Conservation (phyloP, 2,329 filamentous ascomycete genomes). For the Domatiomyces catenatus region DNA sequence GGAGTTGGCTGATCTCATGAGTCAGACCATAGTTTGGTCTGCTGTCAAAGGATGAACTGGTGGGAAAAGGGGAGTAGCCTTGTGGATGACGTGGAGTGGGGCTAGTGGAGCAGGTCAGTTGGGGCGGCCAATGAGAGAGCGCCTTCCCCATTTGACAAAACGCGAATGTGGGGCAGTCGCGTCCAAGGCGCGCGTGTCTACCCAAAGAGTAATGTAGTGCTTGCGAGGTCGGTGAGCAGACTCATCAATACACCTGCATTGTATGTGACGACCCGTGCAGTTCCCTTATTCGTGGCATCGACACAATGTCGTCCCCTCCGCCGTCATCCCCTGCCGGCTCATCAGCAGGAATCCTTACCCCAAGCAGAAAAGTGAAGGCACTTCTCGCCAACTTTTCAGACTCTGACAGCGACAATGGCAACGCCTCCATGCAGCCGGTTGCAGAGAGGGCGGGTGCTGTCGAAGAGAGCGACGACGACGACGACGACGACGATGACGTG, state of each 20-base stretch:
- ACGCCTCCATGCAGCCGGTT: background rate
- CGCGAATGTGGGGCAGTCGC: background rate
- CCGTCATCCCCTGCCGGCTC: slow-evolving; percentile 1
- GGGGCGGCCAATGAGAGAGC: background rate
- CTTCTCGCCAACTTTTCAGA: slow-evolving; percentile 36
- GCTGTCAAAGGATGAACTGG: no score
- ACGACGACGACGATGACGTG: slow-evolving; percentile 28
- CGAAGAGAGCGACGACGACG: slow-evolving; percentile 28
- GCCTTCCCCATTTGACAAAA: background rate
- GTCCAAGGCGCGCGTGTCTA: background rate
- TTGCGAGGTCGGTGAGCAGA: background rate
- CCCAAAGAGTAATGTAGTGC: background rate
- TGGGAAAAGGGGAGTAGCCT: background rate
- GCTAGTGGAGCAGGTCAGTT: background rate
- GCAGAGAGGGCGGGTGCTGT: slow-evolving; percentile 10
- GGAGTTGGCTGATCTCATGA: background rate
- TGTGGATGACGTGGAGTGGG: background rate
- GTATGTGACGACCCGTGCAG: background rate
- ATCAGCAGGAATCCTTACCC: slow-evolving; percentile 7
- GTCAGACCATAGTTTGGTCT: no score
- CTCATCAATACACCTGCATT: slow-evolving; percentile 6
- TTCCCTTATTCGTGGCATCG: background rate
- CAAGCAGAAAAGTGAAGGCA: slow-evolving; percentile 34
- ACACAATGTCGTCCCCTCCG: background rate
- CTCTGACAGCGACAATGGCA: slow-evolving; percentile 30